Base-by-base conservation (phyloP, 1,284 basidiomycete species). In the Malassezia caprae region DNA sequence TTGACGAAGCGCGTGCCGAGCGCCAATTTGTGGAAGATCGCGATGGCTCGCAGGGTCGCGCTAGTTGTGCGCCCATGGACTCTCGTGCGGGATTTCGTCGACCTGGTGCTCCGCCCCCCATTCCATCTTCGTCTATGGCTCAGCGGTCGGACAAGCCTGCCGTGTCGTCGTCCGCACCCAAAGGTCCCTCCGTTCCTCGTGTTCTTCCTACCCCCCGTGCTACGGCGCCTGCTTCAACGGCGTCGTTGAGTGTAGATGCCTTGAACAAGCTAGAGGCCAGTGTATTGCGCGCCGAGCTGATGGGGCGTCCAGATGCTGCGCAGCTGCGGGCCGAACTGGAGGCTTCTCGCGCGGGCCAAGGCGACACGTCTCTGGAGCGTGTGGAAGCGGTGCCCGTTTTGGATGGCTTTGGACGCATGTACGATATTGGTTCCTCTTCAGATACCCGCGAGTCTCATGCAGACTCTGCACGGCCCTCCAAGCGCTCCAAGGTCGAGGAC, bases 201-300 rank as follows among this genome's bases (percentile, higher is more conserved):
- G 41, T 43, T 24, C 19, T 37, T 10, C n/a, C 32, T 7, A 35
- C 21, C 12, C 7, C 32, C 13, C 8, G 15, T 2, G n/a, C 21
- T 8, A 8, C 28, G 12, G 19, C 10, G 8, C 23, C 31, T 13
- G 10, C 32, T 39, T 15, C n/a, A 13, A 4, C 28, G 8, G 28
- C 28, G 8, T 12, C 44, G 12, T 60, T 80, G 49, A 75, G 76
- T 0, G 68, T 77, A 8, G 76, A 76, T 32, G 86, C 86, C 31
- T 79, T 98, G 39, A 98, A 98, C 76, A 86, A 85, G 68, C 77
- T 98, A 1, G 91, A 96, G 76, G 94, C 93, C 7, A 86, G 86
- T 63, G 90, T 94, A 1, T 77, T 98, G 15, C 84, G 89, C 17
- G 90, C 93, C 8, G 93, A 88, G 74, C 79, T 98, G 24, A 86